Evolutionary conservation across 306 rosid species (phyloP), one percentile per base, ranked within the genome.

Genomic region (Malus sylvestris): DNA sequence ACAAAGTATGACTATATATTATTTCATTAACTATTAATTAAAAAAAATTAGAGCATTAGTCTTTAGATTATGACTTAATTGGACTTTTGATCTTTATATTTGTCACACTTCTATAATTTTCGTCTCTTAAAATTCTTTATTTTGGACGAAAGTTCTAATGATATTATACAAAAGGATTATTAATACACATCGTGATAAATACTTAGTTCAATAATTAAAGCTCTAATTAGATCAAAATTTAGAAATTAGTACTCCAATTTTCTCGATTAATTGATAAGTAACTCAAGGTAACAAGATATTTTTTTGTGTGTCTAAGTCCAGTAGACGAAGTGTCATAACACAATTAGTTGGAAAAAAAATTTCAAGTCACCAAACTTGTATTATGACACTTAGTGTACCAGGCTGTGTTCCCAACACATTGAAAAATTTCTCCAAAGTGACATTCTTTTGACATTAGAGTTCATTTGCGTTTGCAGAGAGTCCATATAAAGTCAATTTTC

Each of bases 371-470:
- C 40, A 35, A 35, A 35, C 42, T 38, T 38, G 42, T 38, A 38
- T 38, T 38, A 38, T 38, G 2, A 38, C 42, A 38, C 42, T 38
- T 7, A 38, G 2, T 38, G 42, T 38, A 38, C 42, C 9, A 38
- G 10, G 0, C 2, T 38, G 0, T 38, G 10, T 1, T 38, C 2
- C 10, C 0, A 7, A 9, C 9, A 38, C 42, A 38, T 0, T 7
- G 42, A 38, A 7, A 38, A 38, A 0, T 38, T 38, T 38, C 9
- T 38, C 55, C 55, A 60, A 25, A 22, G 14, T 10, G 22, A 57
- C 14, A 57, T 3, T 22, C 3, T n/a, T 6, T 42, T 12, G 6
- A 10, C 63, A 10, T 58, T 3, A 23, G 8, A 10, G 29, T 58
- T 20, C 14, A 4, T 61, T 13, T 27, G 66, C 4, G 2, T 61